Conservation (phyloP, 805 yeast species). For the Schwanniomyces pseudopolymorphus region DNA sequence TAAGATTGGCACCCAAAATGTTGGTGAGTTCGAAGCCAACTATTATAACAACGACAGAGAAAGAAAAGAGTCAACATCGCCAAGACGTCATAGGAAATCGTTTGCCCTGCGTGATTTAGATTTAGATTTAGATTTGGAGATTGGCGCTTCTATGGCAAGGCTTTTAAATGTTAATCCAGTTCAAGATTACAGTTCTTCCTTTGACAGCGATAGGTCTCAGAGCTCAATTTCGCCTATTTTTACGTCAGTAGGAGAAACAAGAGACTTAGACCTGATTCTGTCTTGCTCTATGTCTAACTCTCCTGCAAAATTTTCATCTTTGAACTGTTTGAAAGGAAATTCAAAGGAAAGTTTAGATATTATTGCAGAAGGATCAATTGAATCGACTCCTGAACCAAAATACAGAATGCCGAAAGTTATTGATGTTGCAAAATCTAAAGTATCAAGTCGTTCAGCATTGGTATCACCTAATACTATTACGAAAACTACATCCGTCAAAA, state of each 20-base stretch:
- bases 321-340: constrained; percentile 3
- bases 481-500: constrained; percentile 2
- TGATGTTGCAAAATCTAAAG: background rate
- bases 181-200: constrained; percentile 33
- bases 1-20: constrained; percentile 2
- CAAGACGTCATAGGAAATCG: constrained; percentile 1
- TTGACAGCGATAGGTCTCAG: constrained; percentile 41
- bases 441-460: constrained; percentile 13
- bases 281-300: constrained; percentile 24
- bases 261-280: constrained; percentile 40
- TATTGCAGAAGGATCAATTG: constrained; percentile 32
- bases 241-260: constrained; percentile 26
- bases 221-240: constrained; percentile 33
- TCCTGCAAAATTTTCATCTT: constrained; percentile 6
- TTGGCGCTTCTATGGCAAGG: constrained; percentile 47
- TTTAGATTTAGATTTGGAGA: constrained; percentile 41
- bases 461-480: constrained; percentile 16
- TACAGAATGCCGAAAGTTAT: background rate
- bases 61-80: constrained; percentile 1
- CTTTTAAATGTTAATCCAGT: constrained; percentile 18
- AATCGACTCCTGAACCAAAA: constrained; percentile 22
- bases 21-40: constrained; percentile 3
- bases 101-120: constrained; percentile 14
- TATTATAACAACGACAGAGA: constrained; percentile 5
- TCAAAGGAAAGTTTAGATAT: constrained; percentile 22